Percentiles rank a stretch among this genome's conserved stretches.
These are phyloP conservation scores for Oleoguttula mirabilis DNA, from an alignment of 495 filamentous ascomycete species.

Conservation along the genomic window DNA sequence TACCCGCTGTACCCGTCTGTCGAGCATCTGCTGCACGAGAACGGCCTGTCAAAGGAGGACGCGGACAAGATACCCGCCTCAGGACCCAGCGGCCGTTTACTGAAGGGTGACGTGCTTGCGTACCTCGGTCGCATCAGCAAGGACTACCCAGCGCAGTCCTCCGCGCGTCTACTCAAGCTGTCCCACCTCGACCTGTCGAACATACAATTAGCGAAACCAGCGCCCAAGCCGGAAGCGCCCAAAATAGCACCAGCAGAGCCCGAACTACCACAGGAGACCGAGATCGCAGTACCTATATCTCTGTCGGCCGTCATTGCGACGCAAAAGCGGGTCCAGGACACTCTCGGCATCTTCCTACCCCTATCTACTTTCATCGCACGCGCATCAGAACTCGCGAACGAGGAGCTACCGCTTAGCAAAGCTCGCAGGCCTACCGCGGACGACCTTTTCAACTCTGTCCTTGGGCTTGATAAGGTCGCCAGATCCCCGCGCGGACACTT, in stretches of 20 bases:
- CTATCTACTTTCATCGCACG: slow-evolving; percentile 77
- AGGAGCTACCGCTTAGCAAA: slow-evolving; percentile 58
- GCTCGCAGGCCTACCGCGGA: slow-evolving; percentile 52
- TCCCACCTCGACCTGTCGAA: slow-evolving; percentile 84
- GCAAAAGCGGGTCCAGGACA: slow-evolving; percentile 65
- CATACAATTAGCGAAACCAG: slow-evolving; percentile 54
- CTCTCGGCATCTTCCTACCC: slow-evolving; percentile 65
- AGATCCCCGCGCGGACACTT: slow-evolving; percentile 48
- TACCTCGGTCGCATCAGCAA: slow-evolving; percentile 67
- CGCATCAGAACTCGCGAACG: slow-evolving; percentile 74
- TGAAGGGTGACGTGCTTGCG: slow-evolving; percentile 92
- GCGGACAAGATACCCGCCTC: slow-evolving; percentile 70
- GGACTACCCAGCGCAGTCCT: slow-evolving; percentile 56
- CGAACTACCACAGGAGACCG: slow-evolving; percentile 32
- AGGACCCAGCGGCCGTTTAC: slow-evolving; percentile 75
- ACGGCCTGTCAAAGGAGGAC: slow-evolving; percentile 58
- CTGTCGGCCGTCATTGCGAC: slow-evolving; percentile 62
- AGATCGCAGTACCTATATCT: slow-evolving; percentile 61
- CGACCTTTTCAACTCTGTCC: slow-evolving; percentile 78
- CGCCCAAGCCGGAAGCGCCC: slow-evolving; percentile 32
- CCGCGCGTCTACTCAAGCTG: slow-evolving; percentile 57
- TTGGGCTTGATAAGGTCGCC: slow-evolving; percentile 54
- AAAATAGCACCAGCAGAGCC: slow-evolving; percentile 24
- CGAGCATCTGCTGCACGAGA: slow-evolving; percentile 60
- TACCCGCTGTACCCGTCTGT: slow-evolving; percentile 78